Evolutionary conservation across 2,329 filamentous ascomycete species (phyloP).

Genomic region (Cryphonectria naterciae): DNA sequence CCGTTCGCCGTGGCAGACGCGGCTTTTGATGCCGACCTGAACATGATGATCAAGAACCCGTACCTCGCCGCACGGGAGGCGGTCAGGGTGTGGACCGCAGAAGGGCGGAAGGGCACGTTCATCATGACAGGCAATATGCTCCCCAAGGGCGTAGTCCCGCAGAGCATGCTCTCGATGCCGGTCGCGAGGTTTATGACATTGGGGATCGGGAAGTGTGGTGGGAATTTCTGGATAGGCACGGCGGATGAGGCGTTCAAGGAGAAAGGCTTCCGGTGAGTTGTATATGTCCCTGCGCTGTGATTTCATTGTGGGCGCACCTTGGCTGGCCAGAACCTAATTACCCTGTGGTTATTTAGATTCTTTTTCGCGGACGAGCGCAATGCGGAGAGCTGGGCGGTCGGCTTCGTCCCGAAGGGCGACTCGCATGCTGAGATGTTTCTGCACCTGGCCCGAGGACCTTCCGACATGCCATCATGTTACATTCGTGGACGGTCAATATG

Average conservation of each 20-base stretch:
- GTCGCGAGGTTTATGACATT: conserved; percentile 7
- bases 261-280: conserved; percentile 19
- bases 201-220: conserved; percentile 13
- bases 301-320: background rate
- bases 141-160: background rate
- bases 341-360: conserved; percentile 12
- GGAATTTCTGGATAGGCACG: conserved; percentile 8
- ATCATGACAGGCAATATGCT: conserved; percentile 19
- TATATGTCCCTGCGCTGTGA: background rate
- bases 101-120: conserved; percentile 10
- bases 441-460: background rate
- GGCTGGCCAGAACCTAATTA: background rate
- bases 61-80: conserved; percentile 12
- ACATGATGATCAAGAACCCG: conserved; percentile 10
- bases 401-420: background rate
- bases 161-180: background rate
- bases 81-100: conserved; percentile 9
- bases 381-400: conserved; percentile 1
- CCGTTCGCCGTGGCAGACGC: conserved; percentile 13
- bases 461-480: conserved; percentile 12
- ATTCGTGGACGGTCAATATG: conserved; percentile 19
- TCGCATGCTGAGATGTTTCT: conserved; percentile 20
- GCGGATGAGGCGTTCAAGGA: conserved; percentile 20
- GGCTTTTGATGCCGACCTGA: conserved; percentile 11
- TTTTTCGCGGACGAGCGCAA: conserved; percentile 26